Percentiles rank a stretch among this genome's conserved stretches.
phyloP scores from a whole-genome alignment of 2,329 filamentous ascomycete genomes.

The Fusarium armeniacum region DNA sequence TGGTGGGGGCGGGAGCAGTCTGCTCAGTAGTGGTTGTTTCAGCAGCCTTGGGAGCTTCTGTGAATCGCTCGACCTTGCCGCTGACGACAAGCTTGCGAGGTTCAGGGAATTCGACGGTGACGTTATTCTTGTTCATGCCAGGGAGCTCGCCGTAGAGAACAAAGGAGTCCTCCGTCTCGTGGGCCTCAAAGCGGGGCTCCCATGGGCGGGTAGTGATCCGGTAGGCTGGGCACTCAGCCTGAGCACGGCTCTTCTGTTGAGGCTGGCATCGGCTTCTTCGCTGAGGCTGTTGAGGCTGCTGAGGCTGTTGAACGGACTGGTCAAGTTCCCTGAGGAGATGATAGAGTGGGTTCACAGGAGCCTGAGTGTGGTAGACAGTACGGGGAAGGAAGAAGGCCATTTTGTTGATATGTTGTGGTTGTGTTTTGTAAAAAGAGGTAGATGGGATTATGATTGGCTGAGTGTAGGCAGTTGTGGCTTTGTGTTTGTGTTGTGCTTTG shows the following conservation, averaged over 20 bases:
- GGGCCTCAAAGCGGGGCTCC: slow-evolving; percentile 22
- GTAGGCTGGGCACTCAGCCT: slow-evolving; percentile 44
- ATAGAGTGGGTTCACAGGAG: slow-evolving; percentile 27
- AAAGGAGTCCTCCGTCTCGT: slow-evolving; percentile 66
- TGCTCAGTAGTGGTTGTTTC: neutral
- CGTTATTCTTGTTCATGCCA: slow-evolving; percentile 77
- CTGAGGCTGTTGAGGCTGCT: slow-evolving; percentile 20
- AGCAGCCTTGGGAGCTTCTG: slow-evolving; percentile 49
- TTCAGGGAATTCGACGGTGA: slow-evolving; percentile 82
- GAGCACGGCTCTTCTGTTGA: slow-evolving; percentile 14
- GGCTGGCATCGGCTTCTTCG: slow-evolving; percentile 28
- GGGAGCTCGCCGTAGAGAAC: slow-evolving; percentile 83
- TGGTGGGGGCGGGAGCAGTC: neutral
- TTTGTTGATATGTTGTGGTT: slow-evolving; percentile 6
- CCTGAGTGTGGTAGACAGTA: slow-evolving; percentile 19
- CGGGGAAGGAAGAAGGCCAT: slow-evolving; percentile 36
- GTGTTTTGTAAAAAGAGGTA: neutral
- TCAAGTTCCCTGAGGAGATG: slow-evolving; percentile 28
- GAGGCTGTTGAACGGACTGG: slow-evolving; percentile 25
- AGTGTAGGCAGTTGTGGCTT: neutral
- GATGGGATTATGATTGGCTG: neutral
- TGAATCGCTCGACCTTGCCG: slow-evolving; percentile 73
- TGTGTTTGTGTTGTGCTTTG: neutral
- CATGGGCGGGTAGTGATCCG: slow-evolving; percentile 9
- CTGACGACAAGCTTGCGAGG: slow-evolving; percentile 76